phyloP scores from a whole-genome alignment of 495 filamentous ascomycete species.

The Talaromyces adpressus region DNA sequence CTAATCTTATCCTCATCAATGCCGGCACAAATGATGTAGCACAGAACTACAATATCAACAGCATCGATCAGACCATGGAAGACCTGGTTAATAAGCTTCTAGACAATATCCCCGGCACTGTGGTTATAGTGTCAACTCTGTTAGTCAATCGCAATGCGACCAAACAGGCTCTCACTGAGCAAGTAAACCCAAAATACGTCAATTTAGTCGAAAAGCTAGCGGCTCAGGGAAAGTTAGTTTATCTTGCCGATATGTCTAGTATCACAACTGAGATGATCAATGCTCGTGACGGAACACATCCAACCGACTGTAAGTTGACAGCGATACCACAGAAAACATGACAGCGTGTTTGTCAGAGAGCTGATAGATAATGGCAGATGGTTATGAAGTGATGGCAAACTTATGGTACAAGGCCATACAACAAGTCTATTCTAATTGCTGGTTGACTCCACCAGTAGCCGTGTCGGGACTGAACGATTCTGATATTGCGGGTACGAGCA shows the following conservation, averaged over 20 bases:
- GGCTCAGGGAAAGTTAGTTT: not conserved
- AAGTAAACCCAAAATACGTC: not conserved
- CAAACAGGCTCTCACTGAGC: not conserved
- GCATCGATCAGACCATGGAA: not conserved
- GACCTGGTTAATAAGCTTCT: not conserved
- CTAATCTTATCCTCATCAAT: not conserved
- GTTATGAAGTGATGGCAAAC: not conserved
- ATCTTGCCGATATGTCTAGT: not conserved
- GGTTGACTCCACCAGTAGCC: not conserved
- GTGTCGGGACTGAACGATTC: not conserved
- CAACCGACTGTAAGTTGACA: not conserved
- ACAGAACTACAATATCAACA: not conserved
- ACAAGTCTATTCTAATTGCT: not conserved
- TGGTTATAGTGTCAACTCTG: not conserved
- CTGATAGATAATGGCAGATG: not conserved
- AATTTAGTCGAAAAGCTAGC: not conserved
- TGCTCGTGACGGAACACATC: not conserved
- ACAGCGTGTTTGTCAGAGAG: not conserved
- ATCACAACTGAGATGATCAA: constrained; percentile 5
- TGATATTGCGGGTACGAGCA: not conserved
- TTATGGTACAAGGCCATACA: not conserved
- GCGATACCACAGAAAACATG: not conserved
- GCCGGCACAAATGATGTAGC: not conserved
- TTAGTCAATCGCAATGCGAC: not conserved
- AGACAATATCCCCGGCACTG: not conserved